Conservation (phyloP, 2,329 filamentous ascomycete genomes). For the Dryadomyces quercus-mongolicae region DNA sequence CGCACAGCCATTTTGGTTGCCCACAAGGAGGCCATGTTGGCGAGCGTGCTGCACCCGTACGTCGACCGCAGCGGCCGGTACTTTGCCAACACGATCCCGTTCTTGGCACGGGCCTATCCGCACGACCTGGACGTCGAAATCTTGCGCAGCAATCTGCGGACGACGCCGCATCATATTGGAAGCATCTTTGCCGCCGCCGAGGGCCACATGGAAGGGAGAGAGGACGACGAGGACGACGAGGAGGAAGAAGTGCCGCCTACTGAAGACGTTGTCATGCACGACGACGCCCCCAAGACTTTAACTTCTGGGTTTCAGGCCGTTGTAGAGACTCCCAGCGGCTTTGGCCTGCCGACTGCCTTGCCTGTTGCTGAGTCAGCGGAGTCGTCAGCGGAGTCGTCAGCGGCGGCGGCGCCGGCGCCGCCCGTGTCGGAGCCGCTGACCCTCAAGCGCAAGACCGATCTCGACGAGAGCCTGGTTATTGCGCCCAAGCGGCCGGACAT, state of each 20-base stretch:
- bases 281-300: not conserved
- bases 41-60: slow-evolving; percentile 72
- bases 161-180: slow-evolving; percentile 17
- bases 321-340: not conserved
- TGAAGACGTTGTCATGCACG: not conserved
- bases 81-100: slow-evolving; percentile 66
- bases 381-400: too few relatives aligned
- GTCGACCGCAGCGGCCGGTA: slow-evolving; percentile 49
- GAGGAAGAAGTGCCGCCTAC: slow-evolving; percentile 13
- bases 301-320: not conserved
- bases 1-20: slow-evolving; percentile 64
- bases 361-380: slow-evolving; percentile 12
- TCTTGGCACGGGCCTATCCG: slow-evolving; percentile 56
- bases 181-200: slow-evolving; percentile 16
- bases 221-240: slow-evolving; percentile 23
- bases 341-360: slow-evolving; percentile 4
- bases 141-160: slow-evolving; percentile 47
- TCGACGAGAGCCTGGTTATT: slow-evolving; percentile 21
- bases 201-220: slow-evolving; percentile 36
- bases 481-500: slow-evolving; percentile 14
- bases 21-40: slow-evolving; percentile 61
- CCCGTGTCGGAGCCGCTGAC: slow-evolving; percentile 12
- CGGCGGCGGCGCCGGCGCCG: not conserved
- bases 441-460: slow-evolving; percentile 31
- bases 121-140: slow-evolving; percentile 57